Conservation (phyloP, 495 filamentous ascomycete genomes). For the Penicillium simplicissimum region DNA sequence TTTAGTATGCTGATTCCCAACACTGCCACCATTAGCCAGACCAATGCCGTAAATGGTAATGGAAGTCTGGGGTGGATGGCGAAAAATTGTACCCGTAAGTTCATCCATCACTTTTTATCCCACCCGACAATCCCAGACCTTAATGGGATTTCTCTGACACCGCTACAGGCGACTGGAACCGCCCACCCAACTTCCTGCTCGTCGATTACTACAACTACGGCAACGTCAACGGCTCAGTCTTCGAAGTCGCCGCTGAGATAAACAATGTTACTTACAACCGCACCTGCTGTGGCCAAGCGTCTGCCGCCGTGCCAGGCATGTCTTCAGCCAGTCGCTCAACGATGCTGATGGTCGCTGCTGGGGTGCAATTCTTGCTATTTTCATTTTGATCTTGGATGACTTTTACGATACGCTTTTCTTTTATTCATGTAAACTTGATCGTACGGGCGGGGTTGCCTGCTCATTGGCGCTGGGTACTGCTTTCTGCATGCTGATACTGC, state of each 20-base stretch:
- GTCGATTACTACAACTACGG: conserved; percentile 88
- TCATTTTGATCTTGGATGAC: conserved; percentile 24
- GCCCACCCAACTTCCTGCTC: conserved; percentile 81
- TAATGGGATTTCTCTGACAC: no score
- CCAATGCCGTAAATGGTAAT: conserved; percentile 62
- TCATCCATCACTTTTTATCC: not conserved
- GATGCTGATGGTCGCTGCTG: conserved; percentile 27
- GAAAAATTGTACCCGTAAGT: conserved; percentile 64
- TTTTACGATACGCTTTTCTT: not conserved
- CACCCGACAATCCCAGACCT: no score
- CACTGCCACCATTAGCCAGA: conserved; percentile 60
- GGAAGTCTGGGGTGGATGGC: conserved; percentile 74
- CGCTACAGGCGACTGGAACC: conserved; percentile 55
- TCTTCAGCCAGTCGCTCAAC: conserved; percentile 24
- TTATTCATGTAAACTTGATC: not conserved
- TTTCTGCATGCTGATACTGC: not conserved
- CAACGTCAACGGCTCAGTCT: conserved; percentile 75
- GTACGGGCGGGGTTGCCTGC: not conserved
- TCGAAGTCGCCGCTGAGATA: conserved; percentile 80
- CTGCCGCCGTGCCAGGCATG: conserved; percentile 30
- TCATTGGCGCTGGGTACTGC: not conserved
- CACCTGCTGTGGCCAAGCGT: conserved; percentile 65
- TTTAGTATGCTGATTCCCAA: conserved; percentile 73
- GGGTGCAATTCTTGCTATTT: conserved; percentile 28
- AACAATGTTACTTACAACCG: conserved; percentile 84